These are phyloP conservation scores for Tulasnella sp. DNA, from an alignment of 768 basidiomycete genomes.

Conservation along the genomic window DNA sequence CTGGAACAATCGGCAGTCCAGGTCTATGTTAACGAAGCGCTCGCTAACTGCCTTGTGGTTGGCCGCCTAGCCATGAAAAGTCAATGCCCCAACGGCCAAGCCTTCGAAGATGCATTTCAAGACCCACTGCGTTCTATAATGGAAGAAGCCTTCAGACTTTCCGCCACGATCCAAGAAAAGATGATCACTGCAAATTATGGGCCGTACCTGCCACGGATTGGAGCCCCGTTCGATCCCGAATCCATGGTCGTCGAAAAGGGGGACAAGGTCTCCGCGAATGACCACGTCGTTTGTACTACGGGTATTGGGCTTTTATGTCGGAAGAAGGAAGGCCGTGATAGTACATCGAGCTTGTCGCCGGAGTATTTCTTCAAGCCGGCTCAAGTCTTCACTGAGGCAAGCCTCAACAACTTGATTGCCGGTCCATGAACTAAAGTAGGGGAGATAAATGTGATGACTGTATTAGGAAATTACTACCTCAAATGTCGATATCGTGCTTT, in stretches of 20 bases:
- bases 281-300: background rate
- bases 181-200: background rate
- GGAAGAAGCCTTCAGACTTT: background rate
- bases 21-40: background rate
- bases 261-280: background rate
- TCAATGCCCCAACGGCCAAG: background rate
- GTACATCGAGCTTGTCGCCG: background rate
- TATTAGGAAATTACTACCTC: background rate
- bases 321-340: background rate
- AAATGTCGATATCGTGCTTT: background rate
- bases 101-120: background rate
- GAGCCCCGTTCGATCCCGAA: background rate
- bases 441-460: background rate
- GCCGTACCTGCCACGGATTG: background rate
- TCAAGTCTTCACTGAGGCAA: background rate
- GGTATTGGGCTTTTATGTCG: background rate
- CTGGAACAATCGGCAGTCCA: background rate
- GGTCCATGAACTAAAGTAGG: background rate
- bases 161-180: background rate
- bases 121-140: background rate
- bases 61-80: background rate
- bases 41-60: background rate
- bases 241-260: background rate
- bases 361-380: background rate
- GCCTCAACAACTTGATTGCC: background rate